Evolutionary conservation across 371 early-diverging fungal genomes (phyloP).

Genomic region (Mortierella sp.): DNA sequence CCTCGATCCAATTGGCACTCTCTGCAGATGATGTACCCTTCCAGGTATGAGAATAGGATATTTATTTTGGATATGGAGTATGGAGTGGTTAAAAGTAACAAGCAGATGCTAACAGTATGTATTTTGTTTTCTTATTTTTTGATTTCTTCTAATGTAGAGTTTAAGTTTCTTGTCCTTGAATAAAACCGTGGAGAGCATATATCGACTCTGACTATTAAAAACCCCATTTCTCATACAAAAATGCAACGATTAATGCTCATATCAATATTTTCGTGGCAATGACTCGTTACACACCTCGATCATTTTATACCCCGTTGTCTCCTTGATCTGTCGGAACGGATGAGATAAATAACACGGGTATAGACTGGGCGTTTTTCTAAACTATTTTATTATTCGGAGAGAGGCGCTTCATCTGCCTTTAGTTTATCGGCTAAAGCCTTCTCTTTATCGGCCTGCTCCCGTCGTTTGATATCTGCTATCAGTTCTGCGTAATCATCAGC

Average conservation of each 20-base stretch:
- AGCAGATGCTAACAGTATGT: not conserved
- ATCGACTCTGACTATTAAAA: conserved; percentile 40
- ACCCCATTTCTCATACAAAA: too few species aligned
- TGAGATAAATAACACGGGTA: too few species aligned
- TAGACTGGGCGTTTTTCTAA: not conserved
- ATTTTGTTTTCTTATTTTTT: not conserved
- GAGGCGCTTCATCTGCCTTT: not conserved
- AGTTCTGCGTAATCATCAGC: conserved; percentile 60
- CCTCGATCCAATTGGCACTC: not conserved
- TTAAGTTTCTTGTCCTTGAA: conserved; percentile 37
- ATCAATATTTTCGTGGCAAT: too few species aligned
- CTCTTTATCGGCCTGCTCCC: conserved; percentile 31
- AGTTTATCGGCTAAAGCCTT: conserved; percentile 10
- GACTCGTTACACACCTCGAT: too few species aligned
- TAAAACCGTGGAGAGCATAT: conserved; percentile 45
- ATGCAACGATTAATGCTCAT: too few species aligned
- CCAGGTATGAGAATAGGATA: conserved; percentile 22
- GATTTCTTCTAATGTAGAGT: conserved; percentile 23
- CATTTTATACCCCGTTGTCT: too few species aligned
- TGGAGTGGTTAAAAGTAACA: too few species aligned
- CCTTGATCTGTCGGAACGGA: too few species aligned
- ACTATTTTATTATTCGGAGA: not conserved
- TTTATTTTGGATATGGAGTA: too few species aligned
- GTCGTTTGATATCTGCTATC: conserved; percentile 53
- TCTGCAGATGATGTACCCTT: conserved; percentile 47